Percentiles rank a stretch among this genome's conserved stretches.
phyloP scores from a whole-genome alignment of 805 yeast genomes.

The Nakazawaea populi region DNA sequence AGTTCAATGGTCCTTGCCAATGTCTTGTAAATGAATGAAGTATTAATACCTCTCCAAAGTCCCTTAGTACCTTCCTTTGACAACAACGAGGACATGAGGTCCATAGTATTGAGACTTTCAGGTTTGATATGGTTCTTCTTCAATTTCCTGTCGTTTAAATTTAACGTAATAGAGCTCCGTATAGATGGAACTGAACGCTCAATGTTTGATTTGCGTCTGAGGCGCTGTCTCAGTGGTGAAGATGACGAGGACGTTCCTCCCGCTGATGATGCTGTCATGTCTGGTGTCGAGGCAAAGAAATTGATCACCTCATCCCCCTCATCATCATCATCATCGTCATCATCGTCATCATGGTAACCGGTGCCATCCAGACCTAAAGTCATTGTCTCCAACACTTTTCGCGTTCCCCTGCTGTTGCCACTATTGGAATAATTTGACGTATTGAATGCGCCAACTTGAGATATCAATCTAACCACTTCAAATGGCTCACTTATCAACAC shows the following conservation, averaged over 20 bases:
- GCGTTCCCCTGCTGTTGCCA: not conserved
- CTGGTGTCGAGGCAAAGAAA: constrained; percentile 28
- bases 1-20: constrained; percentile 75
- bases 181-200: constrained; percentile 19
- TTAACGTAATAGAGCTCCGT: not conserved
- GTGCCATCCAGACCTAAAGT: not conserved
- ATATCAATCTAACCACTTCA: constrained; percentile 69
- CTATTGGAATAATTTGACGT: constrained; percentile 13
- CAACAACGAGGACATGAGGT: constrained; percentile 55
- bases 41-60: constrained; percentile 66
- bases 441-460: constrained; percentile 72
- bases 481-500: constrained; percentile 80
- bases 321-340: constrained; percentile 5
- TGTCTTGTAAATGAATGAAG: constrained; percentile 74
- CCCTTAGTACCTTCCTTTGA: constrained; percentile 71
- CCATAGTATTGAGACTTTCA: constrained; percentile 53
- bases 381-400: not conserved
- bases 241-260: not conserved
- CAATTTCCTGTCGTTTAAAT: not conserved
- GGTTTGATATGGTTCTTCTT: constrained; percentile 41
- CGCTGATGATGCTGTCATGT: not conserved
- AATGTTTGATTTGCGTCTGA: constrained; percentile 21
- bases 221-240: constrained; percentile 9
- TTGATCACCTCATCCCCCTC: constrained; percentile 31
- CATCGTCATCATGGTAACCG: not conserved